Conservation (phyloP, 768 basidiomycete species). For the Serendipita vermifera region DNA sequence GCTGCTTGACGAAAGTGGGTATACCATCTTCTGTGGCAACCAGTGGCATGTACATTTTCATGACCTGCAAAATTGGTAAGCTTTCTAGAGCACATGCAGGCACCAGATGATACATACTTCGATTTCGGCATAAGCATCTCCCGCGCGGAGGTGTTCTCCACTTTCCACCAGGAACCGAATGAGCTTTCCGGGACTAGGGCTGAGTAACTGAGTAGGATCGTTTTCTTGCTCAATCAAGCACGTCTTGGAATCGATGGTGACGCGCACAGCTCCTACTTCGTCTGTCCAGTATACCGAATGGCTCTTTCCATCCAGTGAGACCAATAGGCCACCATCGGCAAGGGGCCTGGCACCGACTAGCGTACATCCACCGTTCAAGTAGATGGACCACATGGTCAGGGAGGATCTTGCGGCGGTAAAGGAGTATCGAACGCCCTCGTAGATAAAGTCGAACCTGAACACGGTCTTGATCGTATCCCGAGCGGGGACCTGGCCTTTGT, state of each 20-base stretch:
- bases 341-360: constrained; percentile 85
- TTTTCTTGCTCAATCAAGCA: constrained; percentile 99
- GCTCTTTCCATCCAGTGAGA: constrained; percentile 83
- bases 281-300: constrained; percentile 98
- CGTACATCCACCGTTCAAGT: constrained; percentile 88
- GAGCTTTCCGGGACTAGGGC: constrained; percentile 93
- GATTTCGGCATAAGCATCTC: constrained; percentile 95
- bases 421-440: constrained; percentile 87
- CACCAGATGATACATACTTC: constrained; percentile 44
- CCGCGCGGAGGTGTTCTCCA: constrained; percentile 93
- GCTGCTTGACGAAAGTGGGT: constrained; percentile 94
- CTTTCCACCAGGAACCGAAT: constrained; percentile 91
- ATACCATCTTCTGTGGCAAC: constrained; percentile 88
- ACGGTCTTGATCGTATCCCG: constrained; percentile 93
- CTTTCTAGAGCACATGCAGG: constrained; percentile 6
- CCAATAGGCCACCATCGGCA: constrained; percentile 87
- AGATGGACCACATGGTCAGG: constrained; percentile 79
- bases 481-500: constrained; percentile 95
- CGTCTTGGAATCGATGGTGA: constrained; percentile 96
- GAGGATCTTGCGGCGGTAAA: constrained; percentile 93
- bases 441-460: constrained; percentile 94
- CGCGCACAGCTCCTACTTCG: constrained; percentile 82
- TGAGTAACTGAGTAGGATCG: constrained; percentile 92
- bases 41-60: constrained; percentile 99
- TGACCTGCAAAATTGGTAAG: constrained; percentile 39